These are phyloP conservation scores for Cercospora sp. DNA, from an alignment of 2,329 filamentous ascomycete species.

Conservation along the genomic window DNA sequence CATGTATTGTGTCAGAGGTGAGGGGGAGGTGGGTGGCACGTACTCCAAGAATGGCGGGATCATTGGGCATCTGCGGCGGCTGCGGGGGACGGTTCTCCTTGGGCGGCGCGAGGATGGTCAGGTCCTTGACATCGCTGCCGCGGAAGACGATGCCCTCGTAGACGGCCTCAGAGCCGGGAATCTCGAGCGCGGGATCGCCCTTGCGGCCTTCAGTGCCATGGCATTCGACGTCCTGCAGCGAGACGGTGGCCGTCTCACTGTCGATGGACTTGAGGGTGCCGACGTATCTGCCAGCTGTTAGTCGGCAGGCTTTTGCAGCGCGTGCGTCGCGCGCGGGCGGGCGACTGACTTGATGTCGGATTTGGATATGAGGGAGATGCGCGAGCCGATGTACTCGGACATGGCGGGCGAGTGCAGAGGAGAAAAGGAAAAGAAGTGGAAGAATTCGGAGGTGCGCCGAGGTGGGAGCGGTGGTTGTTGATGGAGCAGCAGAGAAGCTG, in stretches of 20 bases:
- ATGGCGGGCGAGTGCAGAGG: conserved; percentile 41
- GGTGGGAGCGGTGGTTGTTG: conserved; percentile 10
- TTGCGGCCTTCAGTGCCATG: conserved; percentile 91
- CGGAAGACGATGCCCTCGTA: conserved; percentile 99
- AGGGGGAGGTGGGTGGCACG: conserved; percentile 52
- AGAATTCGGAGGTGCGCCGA: conserved; percentile 9
- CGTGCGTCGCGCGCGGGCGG: not conserved
- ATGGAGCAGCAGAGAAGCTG: not conserved
- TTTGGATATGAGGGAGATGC: conserved; percentile 95
- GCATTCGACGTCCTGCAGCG: conserved; percentile 92
- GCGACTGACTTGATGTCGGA: conserved; percentile 82
- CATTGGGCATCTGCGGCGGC: conserved; percentile 74
- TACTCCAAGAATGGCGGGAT: conserved; percentile 96
- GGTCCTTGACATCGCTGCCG: conserved; percentile 96
- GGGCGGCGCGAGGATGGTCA: conserved; percentile 80
- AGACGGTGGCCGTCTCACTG: conserved; percentile 93
- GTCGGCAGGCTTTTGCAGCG: not conserved
- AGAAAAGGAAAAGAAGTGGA: conserved; percentile 1
- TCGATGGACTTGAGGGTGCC: conserved; percentile 97
- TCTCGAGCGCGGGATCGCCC: conserved; percentile 75
- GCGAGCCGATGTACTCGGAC: conserved; percentile 71
- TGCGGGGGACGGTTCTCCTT: conserved; percentile 62
- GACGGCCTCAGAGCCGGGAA: conserved; percentile 78
- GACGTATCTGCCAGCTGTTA: conserved; percentile 68
- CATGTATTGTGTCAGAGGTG: conserved; percentile 55